Evolutionary conservation across 1,139 yeast genomes (phyloP).

Genomic region (Blastobotrys raffinosifermentans): DNA sequence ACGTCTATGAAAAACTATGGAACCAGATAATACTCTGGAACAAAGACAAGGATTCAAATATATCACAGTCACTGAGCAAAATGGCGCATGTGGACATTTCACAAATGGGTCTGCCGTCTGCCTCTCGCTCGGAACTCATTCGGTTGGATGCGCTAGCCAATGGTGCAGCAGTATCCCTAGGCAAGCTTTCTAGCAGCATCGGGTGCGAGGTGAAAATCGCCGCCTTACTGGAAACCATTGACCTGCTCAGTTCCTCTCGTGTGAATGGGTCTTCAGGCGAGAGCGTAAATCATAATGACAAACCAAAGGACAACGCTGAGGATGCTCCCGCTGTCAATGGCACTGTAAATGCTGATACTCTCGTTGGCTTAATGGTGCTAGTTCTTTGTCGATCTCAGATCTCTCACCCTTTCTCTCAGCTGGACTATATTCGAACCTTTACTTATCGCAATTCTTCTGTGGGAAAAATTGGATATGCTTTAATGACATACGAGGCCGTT

Average conservation of each 20-base stretch:
- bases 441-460: conserved; percentile 43
- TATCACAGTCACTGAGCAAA: conserved; percentile 37
- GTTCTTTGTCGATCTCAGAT: conserved; percentile 64
- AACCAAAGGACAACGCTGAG: conserved; percentile 11
- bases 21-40: conserved; percentile 22
- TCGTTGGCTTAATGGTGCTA: conserved; percentile 66
- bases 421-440: conserved; percentile 60
- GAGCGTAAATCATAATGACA: conserved; percentile 5
- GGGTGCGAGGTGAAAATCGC: conserved; percentile 51
- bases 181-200: conserved; percentile 44
- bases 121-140: conserved; percentile 31
- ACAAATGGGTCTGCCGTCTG: conserved; percentile 59
- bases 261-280: too few relatives aligned
- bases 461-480: conserved; percentile 54
- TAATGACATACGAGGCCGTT: conserved; percentile 83
- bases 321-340: conserved; percentile 13
- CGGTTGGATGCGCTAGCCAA: conserved; percentile 43
- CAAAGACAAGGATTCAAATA: conserved; percentile 33
- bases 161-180: conserved; percentile 51
- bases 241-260: conserved; percentile 40
- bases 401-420: conserved; percentile 54
- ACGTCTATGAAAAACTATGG: conserved; percentile 47
- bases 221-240: conserved; percentile 50
- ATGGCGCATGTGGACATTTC: conserved; percentile 58
- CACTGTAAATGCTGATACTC: conserved; percentile 70